Evolutionary conservation across 1,284 basidiomycete species (phyloP), one percentile per base, ranked within the genome.

Genomic region (Rhodotorula glutinis): DNA sequence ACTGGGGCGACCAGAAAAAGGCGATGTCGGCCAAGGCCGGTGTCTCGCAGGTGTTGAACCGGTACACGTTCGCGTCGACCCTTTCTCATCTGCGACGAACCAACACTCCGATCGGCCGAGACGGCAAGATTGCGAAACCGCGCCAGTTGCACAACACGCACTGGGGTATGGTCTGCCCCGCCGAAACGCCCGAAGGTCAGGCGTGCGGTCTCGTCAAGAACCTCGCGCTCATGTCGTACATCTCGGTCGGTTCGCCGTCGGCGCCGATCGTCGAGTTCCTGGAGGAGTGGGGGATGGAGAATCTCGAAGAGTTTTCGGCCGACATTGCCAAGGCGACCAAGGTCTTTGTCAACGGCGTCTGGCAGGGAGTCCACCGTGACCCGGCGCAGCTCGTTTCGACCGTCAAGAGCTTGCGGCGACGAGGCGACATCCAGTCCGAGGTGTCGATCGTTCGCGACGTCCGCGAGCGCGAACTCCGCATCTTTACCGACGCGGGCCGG

Each of bases 111-210:
- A 88, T 99, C 61, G 96, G 96, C 65, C 88, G 96, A 73, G 96
- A 98, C 79, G 94, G 94, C 70, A 99, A 98, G 83, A 98, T 98
- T 66, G 95, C 96, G 60, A 98, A 98, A 79, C 96, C 96, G 60
- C 95, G 96, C 25, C 96, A 98, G 77, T 83, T 99, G 64, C 96
- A 99, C 81, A 98, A 98, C 78, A 98, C 96, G 2, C 95, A 99
- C 78, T 99, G 95, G 95, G 95, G 95, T 54, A 97, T 98, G 93
- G 95, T 99, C 17, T 97, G 93, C 78, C 96, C 95, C 52, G 96
- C 96, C 58, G 95, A 99, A 80, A 99, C 95, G 17, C 95, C 95
- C 11, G 95, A 99, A 88, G 95, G 95, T 63, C 95, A 98, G 79
- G 96, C 95, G 69, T 99, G 95, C 82, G 95, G 95, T 81, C 85